Conservation (phyloP, 202 grass and related monocot genomes). For the Brachypodium distachyon region DNA sequence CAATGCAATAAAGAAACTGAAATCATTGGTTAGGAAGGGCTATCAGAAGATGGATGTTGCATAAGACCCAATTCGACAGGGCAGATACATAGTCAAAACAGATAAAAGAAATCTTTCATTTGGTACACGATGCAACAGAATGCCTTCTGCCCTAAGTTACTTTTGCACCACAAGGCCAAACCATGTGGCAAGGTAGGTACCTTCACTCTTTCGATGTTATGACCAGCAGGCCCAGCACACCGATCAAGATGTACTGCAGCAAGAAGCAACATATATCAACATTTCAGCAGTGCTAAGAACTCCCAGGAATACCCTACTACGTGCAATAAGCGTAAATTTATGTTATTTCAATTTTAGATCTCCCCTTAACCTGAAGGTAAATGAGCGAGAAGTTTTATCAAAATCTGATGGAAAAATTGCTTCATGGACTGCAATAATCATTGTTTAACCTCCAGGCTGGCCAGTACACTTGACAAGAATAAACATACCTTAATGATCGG, state of each 20-base stretch:
- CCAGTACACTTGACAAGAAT: not conserved
- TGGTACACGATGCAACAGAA: conserved; percentile 6
- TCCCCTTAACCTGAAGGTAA: no score
- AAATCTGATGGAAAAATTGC: not conserved
- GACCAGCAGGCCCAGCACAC: conserved; percentile 42
- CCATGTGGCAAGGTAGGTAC: not conserved
- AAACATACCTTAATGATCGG: conserved; percentile 68
- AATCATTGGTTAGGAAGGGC: no score
- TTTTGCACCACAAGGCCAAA: not conserved
- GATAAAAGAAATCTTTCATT: not conserved
- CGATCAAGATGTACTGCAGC: conserved; percentile 64
- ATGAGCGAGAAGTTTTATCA: no score
- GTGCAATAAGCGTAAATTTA: not conserved
- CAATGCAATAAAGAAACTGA: no score
- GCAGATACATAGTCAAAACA: no score
- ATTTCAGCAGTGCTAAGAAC: no score
- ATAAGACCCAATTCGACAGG: no score
- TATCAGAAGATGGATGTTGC: no score
- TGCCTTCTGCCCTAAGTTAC: not conserved
- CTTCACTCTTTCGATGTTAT: conserved; percentile 65
- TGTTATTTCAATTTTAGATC: no score
- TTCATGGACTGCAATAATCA: not conserved
- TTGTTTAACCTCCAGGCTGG: no score
- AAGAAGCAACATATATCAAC: not conserved
- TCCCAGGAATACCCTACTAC: not conserved